Conservation (phyloP, 176 grass and related monocot species). For the Tillandsia leiboldiana region DNA sequence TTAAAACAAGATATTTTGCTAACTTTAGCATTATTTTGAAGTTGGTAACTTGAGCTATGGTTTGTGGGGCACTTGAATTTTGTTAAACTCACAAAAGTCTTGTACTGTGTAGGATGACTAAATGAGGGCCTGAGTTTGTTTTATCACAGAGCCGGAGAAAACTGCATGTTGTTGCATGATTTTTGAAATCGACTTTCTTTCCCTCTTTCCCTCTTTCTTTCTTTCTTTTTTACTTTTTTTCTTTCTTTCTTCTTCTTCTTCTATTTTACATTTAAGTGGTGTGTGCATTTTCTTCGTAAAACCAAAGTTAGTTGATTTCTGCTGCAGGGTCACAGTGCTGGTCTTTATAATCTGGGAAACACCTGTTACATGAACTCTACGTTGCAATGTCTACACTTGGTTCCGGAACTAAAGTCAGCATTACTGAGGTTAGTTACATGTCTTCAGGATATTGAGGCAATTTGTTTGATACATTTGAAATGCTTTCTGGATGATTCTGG, state of each 20-base stretch:
- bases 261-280: neutral
- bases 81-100: too few relatives aligned
- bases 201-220: too few relatives aligned
- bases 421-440: constrained; percentile 49
- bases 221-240: too few relatives aligned
- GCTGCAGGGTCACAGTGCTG: constrained; percentile 81
- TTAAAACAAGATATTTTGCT: too few relatives aligned
- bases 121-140: too few relatives aligned
- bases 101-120: too few relatives aligned
- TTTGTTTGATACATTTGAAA: constrained; percentile 2
- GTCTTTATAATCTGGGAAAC: constrained; percentile 97
- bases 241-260: neutral
- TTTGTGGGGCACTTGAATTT: too few relatives aligned
- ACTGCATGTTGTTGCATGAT: too few relatives aligned
- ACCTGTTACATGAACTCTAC: constrained; percentile 99
- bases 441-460: neutral
- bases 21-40: too few relatives aligned
- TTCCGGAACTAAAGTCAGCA: constrained; percentile 94
- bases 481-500: constrained; percentile 3
- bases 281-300: neutral
- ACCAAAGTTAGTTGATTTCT: constrained; percentile 15
- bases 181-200: too few relatives aligned
- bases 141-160: too few relatives aligned
- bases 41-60: too few relatives aligned
- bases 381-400: constrained; percentile 91